phyloP scores from a whole-genome alignment of 164 flowering plant species.

The Sextonia rubra region DNA sequence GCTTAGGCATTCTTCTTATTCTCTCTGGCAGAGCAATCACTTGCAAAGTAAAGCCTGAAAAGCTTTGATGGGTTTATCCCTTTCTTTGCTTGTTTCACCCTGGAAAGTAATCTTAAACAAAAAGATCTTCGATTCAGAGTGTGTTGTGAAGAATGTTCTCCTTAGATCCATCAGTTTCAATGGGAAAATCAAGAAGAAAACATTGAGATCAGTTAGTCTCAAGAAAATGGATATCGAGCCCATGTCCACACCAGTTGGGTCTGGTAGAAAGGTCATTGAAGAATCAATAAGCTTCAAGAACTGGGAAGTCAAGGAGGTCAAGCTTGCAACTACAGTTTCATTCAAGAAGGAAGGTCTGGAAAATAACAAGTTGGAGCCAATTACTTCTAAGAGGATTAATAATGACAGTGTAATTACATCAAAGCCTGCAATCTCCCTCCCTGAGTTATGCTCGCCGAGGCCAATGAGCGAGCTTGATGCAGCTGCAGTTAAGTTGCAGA shows the following conservation, averaged over 20 bases:
- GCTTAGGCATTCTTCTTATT: background rate
- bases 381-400: slow-evolving; percentile 4
- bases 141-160: slow-evolving; percentile 18
- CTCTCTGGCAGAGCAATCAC: background rate
- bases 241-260: slow-evolving; percentile 1
- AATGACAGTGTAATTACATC: background rate
- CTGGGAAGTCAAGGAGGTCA: slow-evolving; percentile 23
- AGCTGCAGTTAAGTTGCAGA: slow-evolving; percentile 69
- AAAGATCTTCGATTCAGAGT: slow-evolving; percentile 7
- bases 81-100: slow-evolving; percentile 36
- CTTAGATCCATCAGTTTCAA: slow-evolving; percentile 34
- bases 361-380: background rate
- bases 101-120: slow-evolving; percentile 22
- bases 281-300: slow-evolving; percentile 37
- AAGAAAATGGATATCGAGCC: slow-evolving; percentile 28
- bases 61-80: slow-evolving; percentile 37
- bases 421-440: slow-evolving; percentile 6
- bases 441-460: slow-evolving; percentile 26
- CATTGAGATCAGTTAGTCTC: slow-evolving; percentile 32
- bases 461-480: slow-evolving; percentile 42
- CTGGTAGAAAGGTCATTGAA: slow-evolving; percentile 17
- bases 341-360: slow-evolving; percentile 18
- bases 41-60: slow-evolving; percentile 2
- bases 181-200: slow-evolving; percentile 18
- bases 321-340: slow-evolving; percentile 24